Percentiles rank a stretch among this genome's conserved stretches.
Conservation (phyloP, 2,329 filamentous ascomycete species). For the Triangularia verruculosa region DNA sequence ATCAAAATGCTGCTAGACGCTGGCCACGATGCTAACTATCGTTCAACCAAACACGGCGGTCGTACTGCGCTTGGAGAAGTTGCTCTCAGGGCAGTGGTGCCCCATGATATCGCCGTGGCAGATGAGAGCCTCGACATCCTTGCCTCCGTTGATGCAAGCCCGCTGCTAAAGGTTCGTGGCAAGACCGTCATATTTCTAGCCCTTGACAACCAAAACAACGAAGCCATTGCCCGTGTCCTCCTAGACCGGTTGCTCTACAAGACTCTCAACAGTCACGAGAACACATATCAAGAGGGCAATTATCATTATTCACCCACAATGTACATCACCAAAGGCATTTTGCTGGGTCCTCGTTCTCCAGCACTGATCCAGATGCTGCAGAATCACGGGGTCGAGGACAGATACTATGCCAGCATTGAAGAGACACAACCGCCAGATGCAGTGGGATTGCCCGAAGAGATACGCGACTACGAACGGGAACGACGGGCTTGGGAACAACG, state of each 20-base stretch:
- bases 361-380: constrained; percentile 21
- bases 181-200: constrained; percentile 34
- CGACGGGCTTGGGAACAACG: constrained; percentile 22
- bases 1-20: constrained; percentile 29
- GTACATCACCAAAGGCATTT: constrained; percentile 30
- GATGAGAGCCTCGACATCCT: constrained; percentile 29
- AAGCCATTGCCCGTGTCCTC: constrained; percentile 27
- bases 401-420: constrained; percentile 26
- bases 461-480: constrained; percentile 24
- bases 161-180: constrained; percentile 28
- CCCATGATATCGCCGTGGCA: constrained; percentile 20
- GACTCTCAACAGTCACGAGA: constrained; percentile 30
- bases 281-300: constrained; percentile 28
- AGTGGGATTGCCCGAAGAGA: constrained; percentile 26
- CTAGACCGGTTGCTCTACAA: constrained; percentile 28
- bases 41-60: constrained; percentile 30
- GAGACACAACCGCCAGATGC: constrained; percentile 25
- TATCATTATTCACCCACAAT: constrained; percentile 33
- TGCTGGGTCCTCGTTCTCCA: constrained; percentile 19
- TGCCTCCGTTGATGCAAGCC: constrained; percentile 26
- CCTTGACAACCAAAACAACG: constrained; percentile 30
- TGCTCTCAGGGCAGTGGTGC: constrained; percentile 22
- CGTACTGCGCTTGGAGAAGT: constrained; percentile 32
- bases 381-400: constrained; percentile 25
- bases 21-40: constrained; percentile 30